These are phyloP conservation scores for Digitaria exilis DNA, from an alignment of 202 grass and related monocot genomes.

Conservation along the genomic window DNA sequence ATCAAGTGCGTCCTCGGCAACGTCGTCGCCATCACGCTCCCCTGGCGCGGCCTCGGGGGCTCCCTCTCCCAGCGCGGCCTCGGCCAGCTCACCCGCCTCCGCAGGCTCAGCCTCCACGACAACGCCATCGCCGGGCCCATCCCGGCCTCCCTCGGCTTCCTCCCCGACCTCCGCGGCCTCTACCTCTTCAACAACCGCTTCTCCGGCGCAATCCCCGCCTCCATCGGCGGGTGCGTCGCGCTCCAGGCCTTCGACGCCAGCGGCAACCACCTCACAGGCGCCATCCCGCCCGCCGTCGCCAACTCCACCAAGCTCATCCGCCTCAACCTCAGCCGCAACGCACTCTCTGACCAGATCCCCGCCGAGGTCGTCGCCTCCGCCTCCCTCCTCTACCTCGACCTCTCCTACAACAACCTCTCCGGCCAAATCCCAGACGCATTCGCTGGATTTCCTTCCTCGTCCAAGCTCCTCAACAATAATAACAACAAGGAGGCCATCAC, in stretches of 20 bases:
- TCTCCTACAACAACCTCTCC: slow-evolving; percentile 19
- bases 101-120: no score
- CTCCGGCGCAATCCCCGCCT: no score
- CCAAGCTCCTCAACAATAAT: not conserved
- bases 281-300: not conserved
- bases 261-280: not conserved
- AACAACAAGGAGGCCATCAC: slow-evolving; percentile 35
- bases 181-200: no score
- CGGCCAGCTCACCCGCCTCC: no score
- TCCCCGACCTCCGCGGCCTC: no score
- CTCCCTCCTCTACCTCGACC: not conserved
- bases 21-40: no score
- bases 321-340: slow-evolving; percentile 8
- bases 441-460: no score
- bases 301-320: slow-evolving; percentile 15
- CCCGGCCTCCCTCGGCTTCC: no score
- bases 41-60: no score
- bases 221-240: not conserved
- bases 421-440: not conserved
- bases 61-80: no score
- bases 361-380: not conserved
- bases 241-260: not conserved
- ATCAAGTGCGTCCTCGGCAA: no score
- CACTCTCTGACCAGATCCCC: accelerated
- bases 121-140: no score